These are phyloP conservation scores for Aspergillus japonicus DNA, from an alignment of 2,329 filamentous ascomycete species.

Conservation along the genomic window DNA sequence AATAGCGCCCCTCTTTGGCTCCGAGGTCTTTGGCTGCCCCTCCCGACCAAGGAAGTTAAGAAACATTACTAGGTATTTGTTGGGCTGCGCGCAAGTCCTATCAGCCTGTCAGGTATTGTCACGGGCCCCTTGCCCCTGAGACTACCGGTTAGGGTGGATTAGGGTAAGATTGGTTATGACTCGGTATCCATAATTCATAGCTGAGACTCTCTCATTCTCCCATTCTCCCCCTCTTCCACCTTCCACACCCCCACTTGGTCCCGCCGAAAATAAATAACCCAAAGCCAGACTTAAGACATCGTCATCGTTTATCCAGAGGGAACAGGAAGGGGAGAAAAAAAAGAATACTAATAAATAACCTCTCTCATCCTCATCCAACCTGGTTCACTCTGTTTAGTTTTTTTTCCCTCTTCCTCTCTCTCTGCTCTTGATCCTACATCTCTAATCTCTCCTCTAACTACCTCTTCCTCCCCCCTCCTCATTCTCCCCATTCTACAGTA, in stretches of 20 bases:
- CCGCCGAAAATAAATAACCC: constrained; percentile 9
- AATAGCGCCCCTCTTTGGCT: background rate
- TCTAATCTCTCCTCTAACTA: no score
- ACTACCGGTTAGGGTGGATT: background rate
- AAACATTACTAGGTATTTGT: no score
- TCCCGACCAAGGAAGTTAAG: background rate
- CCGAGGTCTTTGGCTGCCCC: background rate
- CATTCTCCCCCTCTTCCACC: background rate
- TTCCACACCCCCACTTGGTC: constrained; percentile 12
- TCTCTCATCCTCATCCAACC: background rate
- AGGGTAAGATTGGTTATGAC: background rate
- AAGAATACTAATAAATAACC: background rate
- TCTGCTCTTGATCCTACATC: background rate
- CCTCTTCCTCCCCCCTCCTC: background rate
- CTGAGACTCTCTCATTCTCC: background rate
- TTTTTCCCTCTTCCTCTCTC: background rate
- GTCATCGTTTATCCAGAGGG: background rate
- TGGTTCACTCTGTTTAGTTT: background rate
- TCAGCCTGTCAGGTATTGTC: background rate
- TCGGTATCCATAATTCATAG: background rate
- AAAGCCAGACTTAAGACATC: background rate
- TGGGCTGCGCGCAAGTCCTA: background rate
- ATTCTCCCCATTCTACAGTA: background rate
- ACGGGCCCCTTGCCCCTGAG: background rate
- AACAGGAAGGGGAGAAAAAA: background rate